phyloP scores from a whole-genome alignment of 1,284 basidiomycete species.

The Heterobasidion irregulare region DNA sequence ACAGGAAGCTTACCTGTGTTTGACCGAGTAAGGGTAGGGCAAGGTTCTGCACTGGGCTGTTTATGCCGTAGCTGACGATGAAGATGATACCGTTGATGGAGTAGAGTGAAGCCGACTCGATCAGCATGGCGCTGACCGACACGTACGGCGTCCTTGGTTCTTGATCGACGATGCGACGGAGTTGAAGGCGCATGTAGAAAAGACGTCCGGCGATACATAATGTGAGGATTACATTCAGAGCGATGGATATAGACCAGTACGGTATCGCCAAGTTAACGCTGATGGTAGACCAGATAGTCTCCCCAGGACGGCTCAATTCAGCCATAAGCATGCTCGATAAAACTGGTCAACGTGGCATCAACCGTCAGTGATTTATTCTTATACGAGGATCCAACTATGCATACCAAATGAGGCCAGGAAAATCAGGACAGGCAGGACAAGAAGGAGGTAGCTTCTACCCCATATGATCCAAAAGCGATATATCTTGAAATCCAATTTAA shows the following conservation, averaged over 20 bases:
- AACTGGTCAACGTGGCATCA: background rate
- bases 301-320: background rate
- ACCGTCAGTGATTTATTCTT: background rate
- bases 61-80: constrained; percentile 6
- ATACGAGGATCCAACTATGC: background rate
- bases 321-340: background rate
- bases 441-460: background rate
- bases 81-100: constrained; percentile 7
- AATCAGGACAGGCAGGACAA: background rate
- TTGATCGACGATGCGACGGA: too few species aligned
- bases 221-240: constrained; percentile 16
- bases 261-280: constrained; percentile 11
- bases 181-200: constrained; percentile 1
- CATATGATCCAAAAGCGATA: background rate
- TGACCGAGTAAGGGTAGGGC: background rate
- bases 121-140: constrained; percentile 15
- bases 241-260: constrained; percentile 16
- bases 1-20: background rate
- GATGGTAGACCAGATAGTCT: background rate
- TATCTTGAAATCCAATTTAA: background rate
- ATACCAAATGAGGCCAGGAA: background rate
- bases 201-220: constrained; percentile 13
- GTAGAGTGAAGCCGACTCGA: constrained; percentile 16
- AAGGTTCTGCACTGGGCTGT: constrained; percentile 4
- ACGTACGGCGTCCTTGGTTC: constrained; percentile 5